Percentiles rank a stretch among this genome's conserved stretches.
Conservation (phyloP, 768 basidiomycete species). For the Sistotremastrum suecicum region DNA sequence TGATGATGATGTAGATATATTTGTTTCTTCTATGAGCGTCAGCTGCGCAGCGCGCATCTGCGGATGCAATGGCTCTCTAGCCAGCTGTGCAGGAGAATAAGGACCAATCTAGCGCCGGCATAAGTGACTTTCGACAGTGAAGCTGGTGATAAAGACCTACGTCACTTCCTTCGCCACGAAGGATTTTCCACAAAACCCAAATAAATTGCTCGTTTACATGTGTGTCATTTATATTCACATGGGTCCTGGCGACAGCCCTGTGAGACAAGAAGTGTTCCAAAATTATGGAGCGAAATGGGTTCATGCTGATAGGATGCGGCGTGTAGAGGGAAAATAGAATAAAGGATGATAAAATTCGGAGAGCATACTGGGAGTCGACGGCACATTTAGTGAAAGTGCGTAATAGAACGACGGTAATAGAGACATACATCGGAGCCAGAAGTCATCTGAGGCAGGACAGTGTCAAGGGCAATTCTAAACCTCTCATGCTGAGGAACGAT, state of each 20-base stretch:
- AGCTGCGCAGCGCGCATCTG: conserved; percentile 63
- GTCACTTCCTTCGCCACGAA: conserved; percentile 72
- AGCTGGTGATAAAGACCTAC: conserved; percentile 25
- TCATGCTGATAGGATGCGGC: conserved; percentile 64
- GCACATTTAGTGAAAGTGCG: no score
- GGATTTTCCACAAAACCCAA: conserved; percentile 80
- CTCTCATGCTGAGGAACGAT: no score
- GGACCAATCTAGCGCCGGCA: conserved; percentile 50
- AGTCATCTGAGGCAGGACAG: no score
- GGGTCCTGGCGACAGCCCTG: conserved; percentile 40
- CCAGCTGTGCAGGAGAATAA: conserved; percentile 62
- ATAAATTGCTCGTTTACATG: conserved; percentile 63
- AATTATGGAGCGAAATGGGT: conserved; percentile 68
- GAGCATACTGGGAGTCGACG: conserved; percentile 33
- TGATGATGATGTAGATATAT: conserved; percentile 10
- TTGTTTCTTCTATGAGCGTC: conserved; percentile 49
- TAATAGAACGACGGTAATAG: no score
- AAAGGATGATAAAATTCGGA: conserved; percentile 66
- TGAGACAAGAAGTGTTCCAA: conserved; percentile 55
- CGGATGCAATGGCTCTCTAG: conserved; percentile 60
- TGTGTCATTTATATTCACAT: conserved; percentile 33
- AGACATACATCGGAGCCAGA: no score
- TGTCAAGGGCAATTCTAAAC: no score
- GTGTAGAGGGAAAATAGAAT: conserved; percentile 70
- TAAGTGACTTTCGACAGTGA: conserved; percentile 4